Conservation (phyloP, 1,139 yeast species). For the Saccharomyces hybrid region DNA sequence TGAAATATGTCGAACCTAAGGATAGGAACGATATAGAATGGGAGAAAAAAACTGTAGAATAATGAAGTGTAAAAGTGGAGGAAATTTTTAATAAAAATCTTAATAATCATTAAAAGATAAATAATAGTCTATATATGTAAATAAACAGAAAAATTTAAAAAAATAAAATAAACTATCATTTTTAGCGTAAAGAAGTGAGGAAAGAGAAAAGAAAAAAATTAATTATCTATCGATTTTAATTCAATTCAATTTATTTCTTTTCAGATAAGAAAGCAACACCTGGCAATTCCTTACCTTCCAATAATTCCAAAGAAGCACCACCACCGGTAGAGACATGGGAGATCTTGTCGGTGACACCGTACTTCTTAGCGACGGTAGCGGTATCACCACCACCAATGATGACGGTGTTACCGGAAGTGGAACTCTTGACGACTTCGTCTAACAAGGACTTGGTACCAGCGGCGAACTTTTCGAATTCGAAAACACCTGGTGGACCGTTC, state of each 20-base stretch:
- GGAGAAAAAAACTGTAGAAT: not conserved
- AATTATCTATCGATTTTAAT: not conserved
- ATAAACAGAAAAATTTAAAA: not conserved
- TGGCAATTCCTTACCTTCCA: conserved; percentile 96
- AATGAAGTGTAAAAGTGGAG: not conserved
- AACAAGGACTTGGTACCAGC: conserved; percentile 82
- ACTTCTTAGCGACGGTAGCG: conserved; percentile 97
- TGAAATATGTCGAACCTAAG: conserved; percentile 41
- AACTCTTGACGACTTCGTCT: conserved; percentile 79
- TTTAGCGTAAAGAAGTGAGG: not conserved
- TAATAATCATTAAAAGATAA: not conserved
- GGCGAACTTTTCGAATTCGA: conserved; percentile 87
- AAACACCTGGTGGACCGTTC: conserved; percentile 99
- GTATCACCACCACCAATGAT: conserved; percentile 99
- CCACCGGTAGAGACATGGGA: conserved; percentile 98
- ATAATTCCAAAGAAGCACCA: conserved; percentile 95
- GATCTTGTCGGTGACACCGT: conserved; percentile 86
- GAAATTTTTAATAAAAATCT: not conserved
- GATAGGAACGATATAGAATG: conserved; percentile 26
- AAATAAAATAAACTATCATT: not conserved
- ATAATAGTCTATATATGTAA: not conserved
- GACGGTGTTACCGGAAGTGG: conserved; percentile 83
- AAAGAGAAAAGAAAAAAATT: not conserved
- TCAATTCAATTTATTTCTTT: conserved; percentile 36
- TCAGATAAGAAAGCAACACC: conserved; percentile 88